Percentiles rank a stretch among this genome's conserved stretches.
These are phyloP conservation scores for Arctostaphylos glauca DNA, from an alignment of 148 eudicot species.

Conservation along the genomic window DNA sequence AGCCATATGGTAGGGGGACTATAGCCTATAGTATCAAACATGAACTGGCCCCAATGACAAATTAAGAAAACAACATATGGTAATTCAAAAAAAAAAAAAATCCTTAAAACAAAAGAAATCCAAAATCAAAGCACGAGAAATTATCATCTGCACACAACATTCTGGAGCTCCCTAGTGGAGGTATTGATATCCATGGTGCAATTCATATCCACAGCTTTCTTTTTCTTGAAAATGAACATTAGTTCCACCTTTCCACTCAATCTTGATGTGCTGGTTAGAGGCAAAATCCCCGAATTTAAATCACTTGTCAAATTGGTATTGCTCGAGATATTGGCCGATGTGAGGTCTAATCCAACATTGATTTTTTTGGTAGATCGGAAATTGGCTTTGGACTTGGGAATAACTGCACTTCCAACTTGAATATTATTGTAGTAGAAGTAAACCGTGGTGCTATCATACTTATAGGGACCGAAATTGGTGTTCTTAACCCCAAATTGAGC, in stretches of 20 bases:
- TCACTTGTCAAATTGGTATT: not conserved
- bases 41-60: not conserved
- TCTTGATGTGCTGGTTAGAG: not conserved
- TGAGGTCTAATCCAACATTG: not conserved
- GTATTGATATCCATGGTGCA: slow-evolving; percentile 14
- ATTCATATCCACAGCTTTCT: slow-evolving; percentile 8
- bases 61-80: not conserved
- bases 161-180: not conserved
- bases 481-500: slow-evolving; percentile 23
- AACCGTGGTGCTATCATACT: not conserved
- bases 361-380: slow-evolving; percentile 18
- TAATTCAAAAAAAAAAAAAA: not conserved
- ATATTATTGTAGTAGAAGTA: slow-evolving; percentile 11
- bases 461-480: slow-evolving; percentile 11
- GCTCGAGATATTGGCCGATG: not conserved
- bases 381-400: not conserved
- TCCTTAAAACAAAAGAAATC: not conserved
- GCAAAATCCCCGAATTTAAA: slow-evolving; percentile 14
- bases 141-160: not conserved
- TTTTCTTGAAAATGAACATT: slow-evolving; percentile 13
- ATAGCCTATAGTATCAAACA: not conserved
- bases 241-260: slow-evolving; percentile 26
- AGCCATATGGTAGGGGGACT: too few species aligned
- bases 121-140: not conserved
- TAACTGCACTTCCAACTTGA: slow-evolving; percentile 1